phyloP scores from a whole-genome alignment of 2,329 filamentous ascomycete species.

The Pseudogymnoascus sp. region DNA sequence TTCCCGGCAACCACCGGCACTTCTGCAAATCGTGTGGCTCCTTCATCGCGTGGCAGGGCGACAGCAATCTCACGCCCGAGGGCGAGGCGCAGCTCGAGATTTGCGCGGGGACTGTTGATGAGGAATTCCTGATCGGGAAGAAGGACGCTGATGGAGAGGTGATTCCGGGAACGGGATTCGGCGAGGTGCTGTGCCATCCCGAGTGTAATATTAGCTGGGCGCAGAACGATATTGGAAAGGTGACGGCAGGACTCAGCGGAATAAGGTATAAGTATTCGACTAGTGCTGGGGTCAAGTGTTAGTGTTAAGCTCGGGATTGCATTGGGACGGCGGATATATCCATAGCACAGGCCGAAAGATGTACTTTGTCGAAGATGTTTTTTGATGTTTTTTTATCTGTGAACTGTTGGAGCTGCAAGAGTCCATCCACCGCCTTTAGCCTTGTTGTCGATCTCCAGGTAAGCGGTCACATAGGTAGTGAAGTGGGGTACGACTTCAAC shows the following conservation, averaged over 20 bases:
- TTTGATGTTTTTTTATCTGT: neutral
- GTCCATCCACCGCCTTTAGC: neutral
- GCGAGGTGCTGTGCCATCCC: neutral
- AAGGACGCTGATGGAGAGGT: conserved; percentile 15
- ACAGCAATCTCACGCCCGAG: neutral
- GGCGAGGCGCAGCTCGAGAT: conserved; percentile 26
- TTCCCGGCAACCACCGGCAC: conserved; percentile 33
- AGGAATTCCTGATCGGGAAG: conserved; percentile 31
- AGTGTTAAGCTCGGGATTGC: neutral
- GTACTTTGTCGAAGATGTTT: neutral
- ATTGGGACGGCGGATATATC: neutral
- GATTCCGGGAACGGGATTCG: neutral
- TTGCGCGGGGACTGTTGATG: conserved; percentile 38
- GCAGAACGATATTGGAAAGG: neutral
- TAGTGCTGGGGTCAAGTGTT: neutral
- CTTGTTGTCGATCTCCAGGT: neutral
- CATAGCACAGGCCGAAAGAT: neutral
- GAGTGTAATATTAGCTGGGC: neutral
- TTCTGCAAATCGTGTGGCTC: conserved; percentile 44
- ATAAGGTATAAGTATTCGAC: neutral
- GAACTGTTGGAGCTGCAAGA: neutral
- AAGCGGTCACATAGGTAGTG: too few relatives aligned
- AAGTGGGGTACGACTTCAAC: neutral
- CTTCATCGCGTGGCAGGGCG: conserved; percentile 38
- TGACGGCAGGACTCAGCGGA: neutral